These are phyloP conservation scores for Malassezia cuniculi DNA, from an alignment of 1,284 basidiomycete species.

Conservation along the genomic window DNA sequence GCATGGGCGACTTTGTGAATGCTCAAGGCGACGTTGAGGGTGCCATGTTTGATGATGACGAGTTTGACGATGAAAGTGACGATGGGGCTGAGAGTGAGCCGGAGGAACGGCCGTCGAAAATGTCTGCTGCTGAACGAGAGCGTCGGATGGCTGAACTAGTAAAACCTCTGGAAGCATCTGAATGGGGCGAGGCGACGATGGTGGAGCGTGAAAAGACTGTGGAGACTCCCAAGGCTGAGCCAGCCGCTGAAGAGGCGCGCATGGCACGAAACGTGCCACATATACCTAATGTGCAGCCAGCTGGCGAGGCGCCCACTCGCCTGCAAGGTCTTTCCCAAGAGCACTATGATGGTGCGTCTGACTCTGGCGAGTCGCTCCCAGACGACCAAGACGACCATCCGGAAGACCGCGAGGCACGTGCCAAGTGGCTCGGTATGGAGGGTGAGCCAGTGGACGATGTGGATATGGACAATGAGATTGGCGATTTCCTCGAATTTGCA, in stretches of 20 bases:
- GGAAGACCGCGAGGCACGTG: conserved; percentile 9
- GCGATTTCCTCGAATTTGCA: conserved; percentile 11
- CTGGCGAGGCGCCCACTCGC: too few relatives aligned
- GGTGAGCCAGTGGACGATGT: neutral
- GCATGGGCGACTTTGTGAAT: conserved; percentile 29
- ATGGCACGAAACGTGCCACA: too few relatives aligned
- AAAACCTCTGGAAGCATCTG: neutral
- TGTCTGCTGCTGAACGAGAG: neutral
- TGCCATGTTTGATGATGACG: conserved; percentile 28
- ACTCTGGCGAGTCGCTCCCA: conserved; percentile 4
- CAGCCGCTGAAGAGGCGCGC: too few relatives aligned
- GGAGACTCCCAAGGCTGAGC: too few relatives aligned
- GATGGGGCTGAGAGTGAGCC: conserved; percentile 12
- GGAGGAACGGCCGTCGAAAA: conserved; percentile 16
- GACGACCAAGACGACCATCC: conserved; percentile 6
- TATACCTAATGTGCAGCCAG: too few relatives aligned
- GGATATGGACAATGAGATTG: conserved; percentile 7
- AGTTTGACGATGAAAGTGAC: conserved; percentile 21
- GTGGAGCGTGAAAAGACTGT: neutral
- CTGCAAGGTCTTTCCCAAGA: conserved; percentile 4
- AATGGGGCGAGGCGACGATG: conserved; percentile 8
- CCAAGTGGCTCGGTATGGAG: neutral
- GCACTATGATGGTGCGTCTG: conserved; percentile 10
- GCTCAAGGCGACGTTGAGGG: conserved; percentile 29
- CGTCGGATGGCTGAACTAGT: conserved; percentile 4